Evolutionary conservation across 2,329 filamentous ascomycete species (phyloP), one percentile per base, ranked within the genome.

Genomic region (Fonsecaea monophora): DNA sequence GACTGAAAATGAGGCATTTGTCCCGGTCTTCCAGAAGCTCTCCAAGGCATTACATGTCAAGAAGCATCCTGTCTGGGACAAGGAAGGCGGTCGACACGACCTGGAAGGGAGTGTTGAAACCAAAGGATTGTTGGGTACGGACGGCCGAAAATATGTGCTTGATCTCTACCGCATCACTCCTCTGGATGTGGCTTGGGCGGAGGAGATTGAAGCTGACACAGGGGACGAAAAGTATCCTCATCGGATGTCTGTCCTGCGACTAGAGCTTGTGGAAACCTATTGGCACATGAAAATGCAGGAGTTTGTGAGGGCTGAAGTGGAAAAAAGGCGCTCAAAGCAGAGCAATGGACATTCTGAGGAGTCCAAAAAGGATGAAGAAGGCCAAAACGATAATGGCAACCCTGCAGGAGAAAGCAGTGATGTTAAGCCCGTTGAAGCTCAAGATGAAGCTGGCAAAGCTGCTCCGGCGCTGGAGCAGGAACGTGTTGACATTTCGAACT

Each of bases 21-120:
- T 88, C 0, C 83, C 90, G 34, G 86, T 92, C 9, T 99, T 99
- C 74, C 89, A 92, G 76, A 93, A 96, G 82, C 86, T 99, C 37
- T 97, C 94, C 53, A 93, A 94, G 80, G 88, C 92, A 2, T 86
- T 98, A 74, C 91, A 90, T 72, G 91, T 97, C 66, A 98, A 98
- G 86, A 91, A 91, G 81, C 95, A 99, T 78, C 85, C 93, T 53
- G 96, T 99, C 3, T 99, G 95, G 95, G 95, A 99, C 80, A 98
- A 98, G 84, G 92, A 97, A 73, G 88, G 89, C 72, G 91, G 93
- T 80, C 88, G 90, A 68, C 93, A 97, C 74, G 92, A 97, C 69
- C 85, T 99, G 3, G 94, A 98, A 79, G 92, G 92, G 48, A 98
- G 94, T 74, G 94, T 99, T 13, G 95, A 99, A 81, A 99, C 95